Conservation (phyloP, 257 asterid species). For the Scutellaria barbata region DNA sequence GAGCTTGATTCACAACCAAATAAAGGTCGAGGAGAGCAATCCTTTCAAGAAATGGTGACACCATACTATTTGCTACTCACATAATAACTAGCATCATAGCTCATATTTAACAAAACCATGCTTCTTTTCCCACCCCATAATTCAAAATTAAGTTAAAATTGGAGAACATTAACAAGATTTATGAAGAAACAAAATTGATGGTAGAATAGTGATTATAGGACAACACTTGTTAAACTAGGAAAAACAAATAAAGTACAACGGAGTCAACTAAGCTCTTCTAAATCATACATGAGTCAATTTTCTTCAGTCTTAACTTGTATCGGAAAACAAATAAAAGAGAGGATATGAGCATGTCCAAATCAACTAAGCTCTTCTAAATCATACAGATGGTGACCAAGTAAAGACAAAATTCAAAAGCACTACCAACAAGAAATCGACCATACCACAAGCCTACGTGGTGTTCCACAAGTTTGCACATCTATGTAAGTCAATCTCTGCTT, state of each 20-base stretch:
- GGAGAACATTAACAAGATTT: background rate
- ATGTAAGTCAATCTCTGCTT: conserved; percentile 80
- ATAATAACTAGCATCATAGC: background rate
- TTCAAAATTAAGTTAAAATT: background rate
- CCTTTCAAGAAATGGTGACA: background rate
- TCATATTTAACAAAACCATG: background rate
- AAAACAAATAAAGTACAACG: conserved; percentile 6
- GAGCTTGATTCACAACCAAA: conserved; percentile 26
- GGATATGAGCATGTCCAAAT: background rate
- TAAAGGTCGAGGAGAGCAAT: conserved; percentile 16
- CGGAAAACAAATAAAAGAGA: background rate
- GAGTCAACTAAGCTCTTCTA: too few relatives aligned
- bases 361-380: background rate
- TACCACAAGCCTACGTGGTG: conserved; percentile 98
- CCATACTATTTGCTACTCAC: background rate
- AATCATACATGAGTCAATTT: background rate
- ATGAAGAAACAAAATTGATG: conserved; percentile 7
- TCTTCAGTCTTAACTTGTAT: conserved; percentile 11
- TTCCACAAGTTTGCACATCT: conserved; percentile 74
- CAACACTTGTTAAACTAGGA: background rate
- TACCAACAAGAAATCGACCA: conserved; percentile 36
- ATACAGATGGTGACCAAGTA: background rate
- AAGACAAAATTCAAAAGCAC: conserved; percentile 27
- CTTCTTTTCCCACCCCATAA: conserved; percentile 1
- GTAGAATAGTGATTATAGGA: conserved; percentile 13